Base-by-base conservation (phyloP, 495 filamentous ascomycete genomes). In the Coniosporium apollinis region DNA sequence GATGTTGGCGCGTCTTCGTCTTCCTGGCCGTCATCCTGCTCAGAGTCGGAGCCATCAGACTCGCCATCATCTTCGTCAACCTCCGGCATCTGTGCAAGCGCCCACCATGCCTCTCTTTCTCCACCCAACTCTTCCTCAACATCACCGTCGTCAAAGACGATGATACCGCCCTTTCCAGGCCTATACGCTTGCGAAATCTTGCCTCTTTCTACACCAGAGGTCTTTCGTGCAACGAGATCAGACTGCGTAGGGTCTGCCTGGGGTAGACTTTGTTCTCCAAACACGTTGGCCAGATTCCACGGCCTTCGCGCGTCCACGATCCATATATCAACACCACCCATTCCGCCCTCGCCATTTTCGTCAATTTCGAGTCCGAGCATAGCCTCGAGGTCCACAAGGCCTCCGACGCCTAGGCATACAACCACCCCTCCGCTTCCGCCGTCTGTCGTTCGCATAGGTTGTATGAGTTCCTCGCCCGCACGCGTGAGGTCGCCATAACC, bases 131-230 rank as follows among this genome's bases (percentile, higher is more conserved):
- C 84, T 35, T 87, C 82, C 43, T 86, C 80, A 30, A 97, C 89
- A 57, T 97, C 89, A 11, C 87, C 91, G 55, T 96, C 91, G 48
- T 96, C 91, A 55, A 82, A 89, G 4, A 92, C 83, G 37, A 94
- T 65, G 41, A 94, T 82, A 0, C 85, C 85, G 19, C 85, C 85
- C 40, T 67, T 73, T 22, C 81, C 81, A 13, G 76, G 73, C 42
- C 67, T 68, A 51, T 86, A 94, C 1, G 64, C 54, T n/a, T 66
- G 61, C 21, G 67, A 65, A 19, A 94, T 72, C 34, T 69, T 69
- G 0, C 89, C 89, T 32, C 69, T 63, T 1, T 70, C 62, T 0
- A 75, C 63, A 13, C 64, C 72, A 39, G 16, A 3, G 30, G 62
- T 54, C 45, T 72, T 68, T 2, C 58, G 58, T 28, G 67, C 59